These are phyloP conservation scores for Tuber melanosporum DNA, from an alignment of 495 filamentous ascomycete species.

Conservation along the genomic window DNA sequence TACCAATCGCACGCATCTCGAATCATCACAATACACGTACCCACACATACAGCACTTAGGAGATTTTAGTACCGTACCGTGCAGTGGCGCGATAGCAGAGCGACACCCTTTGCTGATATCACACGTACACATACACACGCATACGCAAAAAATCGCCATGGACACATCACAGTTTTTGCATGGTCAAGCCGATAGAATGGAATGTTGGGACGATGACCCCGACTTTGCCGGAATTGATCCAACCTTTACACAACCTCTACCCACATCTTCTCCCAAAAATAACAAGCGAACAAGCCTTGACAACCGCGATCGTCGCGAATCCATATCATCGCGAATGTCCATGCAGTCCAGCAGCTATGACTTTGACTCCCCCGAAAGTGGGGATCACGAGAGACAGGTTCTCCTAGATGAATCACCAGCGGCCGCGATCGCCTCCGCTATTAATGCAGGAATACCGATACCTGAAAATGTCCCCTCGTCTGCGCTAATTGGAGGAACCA, in stretches of 20 bases:
- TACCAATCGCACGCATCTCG: slow-evolving; percentile 37
- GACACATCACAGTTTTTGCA: slow-evolving; percentile 40
- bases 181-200: slow-evolving; percentile 39
- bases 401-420: slow-evolving; percentile 40
- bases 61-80: slow-evolving; percentile 22
- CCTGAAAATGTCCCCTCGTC: slow-evolving; percentile 84
- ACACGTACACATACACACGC: slow-evolving; percentile 27
- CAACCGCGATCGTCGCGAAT: slow-evolving; percentile 40
- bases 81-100: slow-evolving; percentile 29
- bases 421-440: slow-evolving; percentile 72
- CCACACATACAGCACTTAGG: neutral
- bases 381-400: slow-evolving; percentile 38
- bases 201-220: slow-evolving; percentile 43
- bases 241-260: slow-evolving; percentile 29
- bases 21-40: slow-evolving; percentile 38
- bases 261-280: slow-evolving; percentile 34
- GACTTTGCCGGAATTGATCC: slow-evolving; percentile 41
- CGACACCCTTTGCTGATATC: neutral
- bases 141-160: slow-evolving; percentile 34
- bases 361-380: slow-evolving; percentile 35
- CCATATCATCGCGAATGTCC: slow-evolving; percentile 42
- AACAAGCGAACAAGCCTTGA: slow-evolving; percentile 35
- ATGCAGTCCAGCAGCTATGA: slow-evolving; percentile 38
- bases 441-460: slow-evolving; percentile 84
- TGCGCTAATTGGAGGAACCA: slow-evolving; percentile 88